Evolutionary conservation across 1,284 basidiomycete genomes (phyloP).

Genomic region (Ganoderma sinense): DNA sequence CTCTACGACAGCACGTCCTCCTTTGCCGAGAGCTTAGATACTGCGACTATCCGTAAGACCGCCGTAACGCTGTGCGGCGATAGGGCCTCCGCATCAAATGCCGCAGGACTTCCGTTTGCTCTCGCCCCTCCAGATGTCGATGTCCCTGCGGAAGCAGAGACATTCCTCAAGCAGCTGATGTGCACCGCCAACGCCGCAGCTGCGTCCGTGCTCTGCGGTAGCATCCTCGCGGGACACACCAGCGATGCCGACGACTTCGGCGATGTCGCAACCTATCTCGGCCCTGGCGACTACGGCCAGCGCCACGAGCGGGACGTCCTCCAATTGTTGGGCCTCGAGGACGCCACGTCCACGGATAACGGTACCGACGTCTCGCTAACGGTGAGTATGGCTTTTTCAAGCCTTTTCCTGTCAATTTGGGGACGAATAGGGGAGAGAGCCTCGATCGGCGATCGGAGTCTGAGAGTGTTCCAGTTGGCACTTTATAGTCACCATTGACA

Average conservation of each 20-base stretch:
- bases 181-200: slow-evolving; percentile 48
- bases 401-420: not conserved
- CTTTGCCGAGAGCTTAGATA: not conserved
- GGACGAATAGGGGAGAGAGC: not conserved
- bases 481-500: not conserved
- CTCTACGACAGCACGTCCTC: slow-evolving; percentile 1
- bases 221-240: slow-evolving; percentile 57
- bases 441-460: not conserved
- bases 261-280: slow-evolving; percentile 60
- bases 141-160: slow-evolving; percentile 4
- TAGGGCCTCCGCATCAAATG: not conserved
- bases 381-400: not conserved
- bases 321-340: slow-evolving; percentile 31
- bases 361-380: not conserved
- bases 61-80: slow-evolving; percentile 3
- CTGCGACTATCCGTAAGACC: slow-evolving; percentile 4
- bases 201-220: slow-evolving; percentile 50
- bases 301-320: slow-evolving; percentile 36
- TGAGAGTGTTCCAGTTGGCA: not conserved
- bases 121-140: not conserved
- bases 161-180: slow-evolving; percentile 43
- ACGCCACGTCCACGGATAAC: not conserved
- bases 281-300: slow-evolving; percentile 40
- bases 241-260: slow-evolving; percentile 65
- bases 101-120: slow-evolving; percentile 9